phyloP scores from a whole-genome alignment of 75 land plant species.

The Larix kaempferi region DNA sequence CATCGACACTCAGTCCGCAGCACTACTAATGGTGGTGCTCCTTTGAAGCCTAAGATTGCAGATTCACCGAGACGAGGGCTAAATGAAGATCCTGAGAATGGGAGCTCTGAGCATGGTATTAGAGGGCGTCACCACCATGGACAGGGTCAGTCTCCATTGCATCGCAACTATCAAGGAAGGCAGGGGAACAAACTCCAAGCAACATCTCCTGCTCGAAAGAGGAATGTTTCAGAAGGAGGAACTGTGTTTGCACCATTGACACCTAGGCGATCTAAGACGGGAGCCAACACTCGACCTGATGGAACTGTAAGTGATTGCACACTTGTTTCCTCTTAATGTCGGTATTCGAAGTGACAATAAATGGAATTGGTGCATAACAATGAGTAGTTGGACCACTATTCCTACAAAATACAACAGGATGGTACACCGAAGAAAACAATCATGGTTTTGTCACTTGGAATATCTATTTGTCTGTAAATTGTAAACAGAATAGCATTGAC shows the following conservation, averaged over 20 bases:
- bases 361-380: background rate
- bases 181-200: slow-evolving; percentile 11
- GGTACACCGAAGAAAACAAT: background rate
- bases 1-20: background rate
- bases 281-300: background rate
- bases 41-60: background rate
- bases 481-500: background rate
- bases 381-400: no score
- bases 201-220: slow-evolving; percentile 1
- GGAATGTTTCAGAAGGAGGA: background rate
- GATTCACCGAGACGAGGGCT: background rate
- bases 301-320: slow-evolving; percentile 6
- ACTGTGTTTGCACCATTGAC: slow-evolving; percentile 7
- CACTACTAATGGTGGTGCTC: background rate
- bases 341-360: background rate
- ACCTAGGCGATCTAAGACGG: background rate
- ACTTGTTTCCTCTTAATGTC: background rate
- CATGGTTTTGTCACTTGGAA: background rate
- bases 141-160: slow-evolving; percentile 15
- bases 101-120: background rate
- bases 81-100: background rate
- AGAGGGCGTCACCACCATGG: background rate
- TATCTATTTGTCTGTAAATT: background rate
- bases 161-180: slow-evolving; percentile 2
- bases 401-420: background rate